Conservation (phyloP, 306 rosid genomes). For the Pachyrhizus erosus region DNA sequence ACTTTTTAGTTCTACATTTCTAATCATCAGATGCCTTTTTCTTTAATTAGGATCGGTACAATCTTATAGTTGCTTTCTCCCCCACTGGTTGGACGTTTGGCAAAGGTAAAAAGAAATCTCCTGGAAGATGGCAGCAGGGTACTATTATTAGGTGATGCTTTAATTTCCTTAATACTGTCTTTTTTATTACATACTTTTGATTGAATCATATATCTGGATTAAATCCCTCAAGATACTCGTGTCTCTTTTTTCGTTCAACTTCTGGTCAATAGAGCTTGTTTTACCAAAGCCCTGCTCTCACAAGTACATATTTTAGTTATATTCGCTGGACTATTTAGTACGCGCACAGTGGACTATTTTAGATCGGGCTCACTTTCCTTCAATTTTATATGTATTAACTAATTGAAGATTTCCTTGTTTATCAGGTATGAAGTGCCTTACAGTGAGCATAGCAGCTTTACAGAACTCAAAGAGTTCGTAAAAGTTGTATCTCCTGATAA, state of each 20-base stretch:
- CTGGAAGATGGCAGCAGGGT: conserved; percentile 93
- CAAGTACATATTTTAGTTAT: conserved; percentile 4
- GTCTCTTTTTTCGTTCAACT: not conserved
- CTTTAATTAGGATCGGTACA: conserved; percentile 68
- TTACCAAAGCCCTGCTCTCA: not conserved
- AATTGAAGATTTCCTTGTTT: conserved; percentile 20
- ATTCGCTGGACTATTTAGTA: conserved; percentile 8
- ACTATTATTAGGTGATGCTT: conserved; percentile 81
- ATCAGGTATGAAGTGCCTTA: conserved; percentile 93
- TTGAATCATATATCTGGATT: conserved; percentile 4
- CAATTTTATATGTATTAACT: conserved; percentile 1
- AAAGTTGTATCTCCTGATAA: conserved; percentile 76
- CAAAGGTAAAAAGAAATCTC: conserved; percentile 92
- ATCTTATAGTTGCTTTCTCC: conserved; percentile 90
- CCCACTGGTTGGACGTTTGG: conserved; percentile 96
- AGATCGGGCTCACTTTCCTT: conserved; percentile 1
- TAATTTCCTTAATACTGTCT: conserved; percentile 6
- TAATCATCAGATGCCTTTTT: conserved; percentile 35
- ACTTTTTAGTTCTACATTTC: conserved; percentile 10
- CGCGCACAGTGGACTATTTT: not conserved
- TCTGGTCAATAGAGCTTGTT: conserved; percentile 17
- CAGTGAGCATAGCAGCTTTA: conserved; percentile 93
- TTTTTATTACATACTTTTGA: not conserved
- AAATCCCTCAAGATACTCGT: not conserved
- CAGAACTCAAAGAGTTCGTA: conserved; percentile 82